Evolutionary conservation across 208 protist species (phyloP).

Genomic region (Acanthamoeba royreba): DNA sequence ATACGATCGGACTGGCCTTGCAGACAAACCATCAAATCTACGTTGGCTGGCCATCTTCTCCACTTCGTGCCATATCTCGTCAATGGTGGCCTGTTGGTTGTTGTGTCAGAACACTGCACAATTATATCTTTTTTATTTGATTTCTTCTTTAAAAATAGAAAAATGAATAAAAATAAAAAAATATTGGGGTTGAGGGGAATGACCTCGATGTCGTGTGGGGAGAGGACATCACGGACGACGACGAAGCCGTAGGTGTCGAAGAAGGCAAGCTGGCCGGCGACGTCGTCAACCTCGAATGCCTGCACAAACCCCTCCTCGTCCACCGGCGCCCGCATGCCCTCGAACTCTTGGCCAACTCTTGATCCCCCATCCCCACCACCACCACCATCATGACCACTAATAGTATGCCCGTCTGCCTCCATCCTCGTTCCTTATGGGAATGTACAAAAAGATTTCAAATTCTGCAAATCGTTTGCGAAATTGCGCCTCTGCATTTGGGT

Average conservation of each 20-base stretch:
- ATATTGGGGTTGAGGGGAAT: background rate
- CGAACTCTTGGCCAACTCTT: too few species aligned
- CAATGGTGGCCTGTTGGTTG: background rate
- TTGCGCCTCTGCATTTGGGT: too few species aligned
- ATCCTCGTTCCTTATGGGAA: too few species aligned
- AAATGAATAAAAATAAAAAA: background rate
- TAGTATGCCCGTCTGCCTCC: too few species aligned
- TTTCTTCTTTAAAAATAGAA: background rate
- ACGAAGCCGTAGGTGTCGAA: conserved; percentile 39
- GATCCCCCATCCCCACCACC: too few species aligned
- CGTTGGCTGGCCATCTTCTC: background rate
- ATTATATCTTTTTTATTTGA: background rate
- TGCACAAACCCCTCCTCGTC: conserved; percentile 15
- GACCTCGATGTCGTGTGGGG: background rate
- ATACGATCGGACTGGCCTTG: background rate
- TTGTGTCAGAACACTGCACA: background rate
- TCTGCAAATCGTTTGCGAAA: too few species aligned
- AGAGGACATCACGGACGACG: conserved; percentile 28
- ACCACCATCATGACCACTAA: too few species aligned
- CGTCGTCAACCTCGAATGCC: background rate
- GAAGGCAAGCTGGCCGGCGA: background rate
- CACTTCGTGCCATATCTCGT: conserved; percentile 4
- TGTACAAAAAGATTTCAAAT: too few species aligned
- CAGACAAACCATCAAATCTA: background rate
- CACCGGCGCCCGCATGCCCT: background rate